Evolutionary conservation across 1,139 yeast genomes (phyloP).

Genomic region (Schwanniomyces etchellsii): DNA sequence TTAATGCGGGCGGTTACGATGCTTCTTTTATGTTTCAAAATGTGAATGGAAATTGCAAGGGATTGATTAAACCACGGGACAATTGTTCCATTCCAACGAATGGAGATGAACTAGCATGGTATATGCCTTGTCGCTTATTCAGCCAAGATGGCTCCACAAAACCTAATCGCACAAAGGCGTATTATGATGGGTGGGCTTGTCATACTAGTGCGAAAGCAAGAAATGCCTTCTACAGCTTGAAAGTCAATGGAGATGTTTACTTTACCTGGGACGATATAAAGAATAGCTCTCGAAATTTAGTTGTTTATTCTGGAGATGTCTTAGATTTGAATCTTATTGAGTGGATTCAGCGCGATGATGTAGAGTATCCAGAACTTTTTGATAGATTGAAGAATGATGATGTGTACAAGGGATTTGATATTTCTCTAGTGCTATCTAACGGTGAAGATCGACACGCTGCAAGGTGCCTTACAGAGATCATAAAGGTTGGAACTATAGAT

Average conservation of each 20-base stretch:
- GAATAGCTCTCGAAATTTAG: conserved; percentile 67
- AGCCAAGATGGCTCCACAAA: conserved; percentile 63
- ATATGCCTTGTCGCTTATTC: conserved; percentile 83
- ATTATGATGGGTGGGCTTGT: conserved; percentile 85
- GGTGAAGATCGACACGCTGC: conserved; percentile 67
- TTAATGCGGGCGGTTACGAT: conserved; percentile 85
- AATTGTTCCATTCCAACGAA: conserved; percentile 66
- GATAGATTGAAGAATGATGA: conserved; percentile 53
- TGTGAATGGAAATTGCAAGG: conserved; percentile 90
- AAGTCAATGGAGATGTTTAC: conserved; percentile 68
- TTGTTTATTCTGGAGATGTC: conserved; percentile 85
- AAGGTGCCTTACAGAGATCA: conserved; percentile 79
- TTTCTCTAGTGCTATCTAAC: conserved; percentile 69
- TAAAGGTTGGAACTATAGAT: conserved; percentile 85
- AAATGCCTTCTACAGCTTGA: conserved; percentile 55
- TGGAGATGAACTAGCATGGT: conserved; percentile 78
- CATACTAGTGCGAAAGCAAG: conserved; percentile 75
- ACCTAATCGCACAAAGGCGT: conserved; percentile 56
- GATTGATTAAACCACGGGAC: conserved; percentile 67
- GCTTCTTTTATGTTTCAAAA: conserved; percentile 89
- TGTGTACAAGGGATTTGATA: conserved; percentile 67
- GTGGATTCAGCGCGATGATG: conserved; percentile 66
- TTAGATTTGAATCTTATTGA: conserved; percentile 70
- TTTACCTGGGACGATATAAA: conserved; percentile 86
- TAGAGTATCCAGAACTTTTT: conserved; percentile 69